Evolutionary conservation across 2,329 filamentous ascomycete genomes (phyloP), one percentile per base, ranked within the genome.

Genomic region (Mycosphaerella arachidis): DNA sequence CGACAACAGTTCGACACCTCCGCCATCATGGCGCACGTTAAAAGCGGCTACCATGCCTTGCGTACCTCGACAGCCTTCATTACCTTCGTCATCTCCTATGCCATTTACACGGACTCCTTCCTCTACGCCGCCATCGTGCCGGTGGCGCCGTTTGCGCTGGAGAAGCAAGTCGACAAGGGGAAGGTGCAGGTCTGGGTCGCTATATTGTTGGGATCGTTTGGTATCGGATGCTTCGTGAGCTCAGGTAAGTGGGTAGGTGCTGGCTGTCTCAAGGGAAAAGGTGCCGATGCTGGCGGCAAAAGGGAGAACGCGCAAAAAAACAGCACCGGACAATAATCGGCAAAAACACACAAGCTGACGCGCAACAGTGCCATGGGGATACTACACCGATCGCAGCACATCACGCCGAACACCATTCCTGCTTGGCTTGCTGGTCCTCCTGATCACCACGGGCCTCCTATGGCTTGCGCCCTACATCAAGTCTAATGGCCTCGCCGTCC

Each of bases 151-250:
- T 54, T 48, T 35, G 52, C 56, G 7, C 27, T 66, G 37, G 16
- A 57, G n/a, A 29, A 58, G 16, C 48, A 61, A 18, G 46, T 64
- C 9, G 27, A 31, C n/a, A 35, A 58, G 16, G 43, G 52, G 12
- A 50, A 53, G 20, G 81, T 86, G 1, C 87, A 90, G 73, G 78
- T 78, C 66, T 90, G 86, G 86, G 83, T 85, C 1, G 86, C 87
- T 0, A 80, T 90, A 10, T 77, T 91, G 1, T 76, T 91, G 0
- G 86, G 86, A 3, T 81, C 85, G 20, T 91, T 90, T 69, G 87
- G 86, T 48, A 84, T 82, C 1, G 82, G 85, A 2, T 75, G 90
- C 6, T 77, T 89, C 16, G 76, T 83, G 1, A 80, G 80, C 20
- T n/a, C 20, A 4, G 57, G 57, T 59, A 27, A 20, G 52, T 48